These are phyloP conservation scores for Aschersonia sp. DNA, from an alignment of 2,329 filamentous ascomycete species.

Conservation along the genomic window DNA sequence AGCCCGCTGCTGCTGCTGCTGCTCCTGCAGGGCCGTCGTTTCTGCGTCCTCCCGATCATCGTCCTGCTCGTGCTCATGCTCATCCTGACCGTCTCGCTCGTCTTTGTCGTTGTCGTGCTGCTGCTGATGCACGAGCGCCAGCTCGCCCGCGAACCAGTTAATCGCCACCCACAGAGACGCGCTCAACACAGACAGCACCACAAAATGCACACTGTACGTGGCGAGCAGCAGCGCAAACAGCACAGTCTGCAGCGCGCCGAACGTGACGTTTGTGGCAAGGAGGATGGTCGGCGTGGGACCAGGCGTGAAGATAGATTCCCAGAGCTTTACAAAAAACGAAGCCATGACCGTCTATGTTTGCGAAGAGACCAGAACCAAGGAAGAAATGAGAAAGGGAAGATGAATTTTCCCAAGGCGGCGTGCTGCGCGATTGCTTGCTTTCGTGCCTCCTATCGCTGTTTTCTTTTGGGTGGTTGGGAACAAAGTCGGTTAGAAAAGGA, in stretches of 20 bases:
- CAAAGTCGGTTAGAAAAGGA: no score
- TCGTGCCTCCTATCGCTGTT: no score
- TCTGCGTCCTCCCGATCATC: no score
- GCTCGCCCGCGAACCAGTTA: conserved; percentile 84
- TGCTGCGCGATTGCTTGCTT: no score
- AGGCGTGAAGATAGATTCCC: conserved; percentile 85
- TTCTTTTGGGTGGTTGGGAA: no score
- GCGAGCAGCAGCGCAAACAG: conserved; percentile 61
- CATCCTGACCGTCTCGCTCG: conserved; percentile 12
- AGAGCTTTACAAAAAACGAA: conserved; percentile 58
- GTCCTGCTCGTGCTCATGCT: no score
- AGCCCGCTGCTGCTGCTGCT: no score
- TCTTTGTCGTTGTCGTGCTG: conserved; percentile 20
- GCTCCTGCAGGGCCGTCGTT: no score
- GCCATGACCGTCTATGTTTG: conserved; percentile 28
- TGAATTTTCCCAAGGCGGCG: no score
- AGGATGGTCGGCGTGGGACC: conserved; percentile 81
- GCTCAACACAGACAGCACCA: conserved; percentile 64
- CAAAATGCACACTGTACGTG: conserved; percentile 81
- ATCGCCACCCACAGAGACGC: conserved; percentile 82
- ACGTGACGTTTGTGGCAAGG: conserved; percentile 78
- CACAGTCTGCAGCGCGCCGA: conserved; percentile 69
- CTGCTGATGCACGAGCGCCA: conserved; percentile 27
- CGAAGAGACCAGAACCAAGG: no score
- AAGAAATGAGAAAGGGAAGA: no score